Base-by-base conservation (phyloP, 106 monocot species). In the Dendrobium chrysotoxum region DNA sequence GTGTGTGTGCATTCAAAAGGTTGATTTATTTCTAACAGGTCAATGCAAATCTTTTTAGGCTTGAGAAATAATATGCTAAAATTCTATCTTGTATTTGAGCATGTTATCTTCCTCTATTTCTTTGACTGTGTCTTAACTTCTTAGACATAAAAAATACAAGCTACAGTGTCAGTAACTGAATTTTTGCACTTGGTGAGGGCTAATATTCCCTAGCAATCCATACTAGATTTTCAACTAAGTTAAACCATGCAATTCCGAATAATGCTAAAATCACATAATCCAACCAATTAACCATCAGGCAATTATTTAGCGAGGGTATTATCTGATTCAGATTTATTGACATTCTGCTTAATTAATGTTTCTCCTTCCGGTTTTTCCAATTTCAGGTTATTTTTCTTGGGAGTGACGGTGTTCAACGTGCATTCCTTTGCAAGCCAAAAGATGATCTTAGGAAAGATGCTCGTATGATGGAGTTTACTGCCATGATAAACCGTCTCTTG, bases 381-480 rank as follows among this genome's bases (percentile, higher is more conserved):
- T 41, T 35, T 85, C 86, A 98, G 97, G 95, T 99, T 79, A 80
- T 85, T 75, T 99, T 99, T 80, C 73, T 95, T 54, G 99, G 99
- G 86, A 99, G 95, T 79, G 99, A 99, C 86, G 99, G 99, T 42
- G 57, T 86, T 84, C 80, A 87, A 15, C 90, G 85, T 44, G 95
- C 99, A 55, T 99, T 99, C 85, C 90, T 99, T 5, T 99, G 95
- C 88, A 99, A 99, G 75, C 99, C 99, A 17, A 99, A 99, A 80
- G 99, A 99, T 70, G 99, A 99, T 57, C 84, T 99, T 9, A 84
- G 99, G 68, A 99, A 99, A 86, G 99, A 99, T 86, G 92, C 99
- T 50, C 92, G 99, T 38, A 99, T 99, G 99, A 99, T 99, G 99
- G 99, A 99, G 80, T 99, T 99, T 66, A 99, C 89, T 35, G 88